Conservation (phyloP, 2,329 filamentous ascomycete species). For the Helminthosporium solani region DNA sequence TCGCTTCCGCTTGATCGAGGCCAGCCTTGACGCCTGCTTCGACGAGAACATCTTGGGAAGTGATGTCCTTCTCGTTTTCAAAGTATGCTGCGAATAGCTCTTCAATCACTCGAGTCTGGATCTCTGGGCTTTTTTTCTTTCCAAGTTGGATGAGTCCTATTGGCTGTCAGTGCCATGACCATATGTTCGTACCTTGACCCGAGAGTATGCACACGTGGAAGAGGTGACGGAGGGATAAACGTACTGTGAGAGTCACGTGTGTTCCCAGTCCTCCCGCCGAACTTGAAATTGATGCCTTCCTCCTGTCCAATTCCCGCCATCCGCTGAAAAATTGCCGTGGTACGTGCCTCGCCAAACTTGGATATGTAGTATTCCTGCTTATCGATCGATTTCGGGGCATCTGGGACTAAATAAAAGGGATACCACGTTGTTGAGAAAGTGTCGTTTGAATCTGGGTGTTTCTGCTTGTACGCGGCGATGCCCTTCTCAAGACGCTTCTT, state of each 20-base stretch:
- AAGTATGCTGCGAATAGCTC: slow-evolving; percentile 48
- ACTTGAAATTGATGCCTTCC: slow-evolving; percentile 73
- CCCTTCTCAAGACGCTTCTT: slow-evolving; percentile 72
- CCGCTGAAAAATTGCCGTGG: slow-evolving; percentile 57
- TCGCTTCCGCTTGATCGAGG: slow-evolving; percentile 45
- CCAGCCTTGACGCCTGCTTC: slow-evolving; percentile 47
- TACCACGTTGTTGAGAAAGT: slow-evolving; percentile 73
- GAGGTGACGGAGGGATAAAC: neutral
- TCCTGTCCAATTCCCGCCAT: slow-evolving; percentile 59
- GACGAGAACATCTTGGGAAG: slow-evolving; percentile 42
- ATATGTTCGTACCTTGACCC: neutral
- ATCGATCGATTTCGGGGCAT: slow-evolving; percentile 55
- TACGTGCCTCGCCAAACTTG: slow-evolving; percentile 66
- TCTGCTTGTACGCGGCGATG: slow-evolving; percentile 65
- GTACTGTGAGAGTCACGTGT: slow-evolving; percentile 75
- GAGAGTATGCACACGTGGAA: no score
- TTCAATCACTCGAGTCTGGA: slow-evolving; percentile 47
- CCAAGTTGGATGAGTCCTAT: slow-evolving; percentile 60
- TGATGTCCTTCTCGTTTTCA: slow-evolving; percentile 52
- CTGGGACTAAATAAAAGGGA: slow-evolving; percentile 78
- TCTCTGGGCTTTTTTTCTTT: slow-evolving; percentile 54
- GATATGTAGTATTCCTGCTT: slow-evolving; percentile 60
- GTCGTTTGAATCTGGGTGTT: slow-evolving; percentile 61
- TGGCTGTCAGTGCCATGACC: neutral
- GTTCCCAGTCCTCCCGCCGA: slow-evolving; percentile 69